Evolutionary conservation across 2,329 filamentous ascomycete species (phyloP), one percentile per base, ranked within the genome.

Genomic region (Fusarium sp.): DNA sequence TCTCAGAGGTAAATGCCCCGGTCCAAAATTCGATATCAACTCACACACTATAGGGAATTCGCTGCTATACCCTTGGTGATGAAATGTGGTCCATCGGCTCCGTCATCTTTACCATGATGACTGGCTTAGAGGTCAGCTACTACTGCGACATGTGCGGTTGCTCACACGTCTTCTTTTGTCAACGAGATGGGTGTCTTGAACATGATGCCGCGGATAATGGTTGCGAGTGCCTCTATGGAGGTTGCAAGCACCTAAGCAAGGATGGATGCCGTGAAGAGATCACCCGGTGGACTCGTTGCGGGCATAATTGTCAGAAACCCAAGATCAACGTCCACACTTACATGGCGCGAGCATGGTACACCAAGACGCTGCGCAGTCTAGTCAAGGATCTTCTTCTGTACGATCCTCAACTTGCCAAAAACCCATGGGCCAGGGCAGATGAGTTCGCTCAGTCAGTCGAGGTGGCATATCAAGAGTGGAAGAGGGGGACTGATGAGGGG

Each of bases 41-140:
- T 62, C n/a, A 69, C 23, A 33, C 40, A 0, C n/a, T 38, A 4
- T 55, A 80, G 79, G 54, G 36, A 18, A 60, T 74, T 11, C 76
- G 77, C 2, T 72, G 76, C 0, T 82, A 82, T 63, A 79, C 79
- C 1, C 68, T 77, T 23, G 75, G 75, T 20, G 75, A 76, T 36
- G 82, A 84, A 57, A 69, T 83, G 33, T 79, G 73, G 70, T 75
- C 77, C 25, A 75, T 83, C 29, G 82, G 80, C 33, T 71, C 64
- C 14, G 68, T 81, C 27, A 64, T 84, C 49, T 81, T 79, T 66
- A 76, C 73, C 54, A 83, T 84, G 82, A 83, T 84, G 81, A 75
- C 72, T 8, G 77, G 77, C 23, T 6, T 36, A 50, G 4, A 14
- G 46, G 9, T 71, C 60, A 20, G 62, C 64, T 58, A 64, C 56